Base-by-base conservation (phyloP, 208 protist genomes). In the Wallacemonas sp. region DNA sequence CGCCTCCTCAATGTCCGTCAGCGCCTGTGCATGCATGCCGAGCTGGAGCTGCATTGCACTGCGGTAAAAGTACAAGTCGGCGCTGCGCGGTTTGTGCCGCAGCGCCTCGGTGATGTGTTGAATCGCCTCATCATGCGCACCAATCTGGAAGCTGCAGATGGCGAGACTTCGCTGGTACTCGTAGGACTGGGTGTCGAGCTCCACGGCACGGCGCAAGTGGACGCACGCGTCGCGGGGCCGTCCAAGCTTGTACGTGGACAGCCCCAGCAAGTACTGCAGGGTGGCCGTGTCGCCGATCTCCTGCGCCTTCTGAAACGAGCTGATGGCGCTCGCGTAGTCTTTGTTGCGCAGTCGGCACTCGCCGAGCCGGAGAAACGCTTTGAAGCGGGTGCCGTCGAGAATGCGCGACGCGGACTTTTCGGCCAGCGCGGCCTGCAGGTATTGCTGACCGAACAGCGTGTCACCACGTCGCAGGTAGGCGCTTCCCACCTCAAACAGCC, bases 401-500 rank as follows among this genome's bases (percentile, higher is more conserved):
- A 63, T 65, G 27, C 58, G 36, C 14, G 34, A 6, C 4, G 41
- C 52, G 2, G 54, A 32, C 44, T 63, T 74, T 24, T 74, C 61
- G 16, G 55, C 26, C 29, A 74, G 43, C 16, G 58, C 43, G 8
- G 36, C 54, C 32, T 68, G 68, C 14, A 68, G 66, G 61, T 67
- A 74, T 26, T 68, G 48, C 23, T 55, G 65, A 48, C 38, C 64
- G 21, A 36, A 81, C 16, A 39, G 57, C 14, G 63, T 56, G 21
- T 64, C 68, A 4, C 81, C 80, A 30, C 80, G 74, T 32, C 58
- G 47, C 2, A 77, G 48, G 65, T 89, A 83, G 26, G 73, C 73
- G 24, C 86, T 62, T 1, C 90, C 88, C 11, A 93, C 64, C 65
- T 96, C 84, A 61, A 83, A 95, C 33, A 81, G 70, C 88, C 87